These are phyloP conservation scores for Neonectria sp. DNA, from an alignment of 2,329 filamentous ascomycete genomes.

Conservation along the genomic window DNA sequence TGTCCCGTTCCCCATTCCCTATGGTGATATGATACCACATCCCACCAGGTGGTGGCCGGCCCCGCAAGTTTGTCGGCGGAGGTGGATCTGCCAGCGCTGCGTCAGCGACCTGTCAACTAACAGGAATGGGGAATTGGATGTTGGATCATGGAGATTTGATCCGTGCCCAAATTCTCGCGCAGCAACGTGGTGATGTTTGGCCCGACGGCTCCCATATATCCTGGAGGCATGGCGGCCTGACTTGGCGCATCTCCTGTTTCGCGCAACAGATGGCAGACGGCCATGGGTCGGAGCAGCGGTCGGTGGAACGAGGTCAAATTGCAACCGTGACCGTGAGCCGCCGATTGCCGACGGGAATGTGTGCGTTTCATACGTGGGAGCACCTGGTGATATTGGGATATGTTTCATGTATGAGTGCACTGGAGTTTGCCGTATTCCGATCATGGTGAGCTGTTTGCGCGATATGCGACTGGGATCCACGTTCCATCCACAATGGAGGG, in stretches of 20 bases:
- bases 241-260: conserved; percentile 9
- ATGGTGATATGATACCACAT: conserved; percentile 6
- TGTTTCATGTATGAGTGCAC: background rate
- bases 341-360: conserved; percentile 26
- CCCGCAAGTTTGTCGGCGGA: conserved; percentile 20
- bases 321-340: conserved; percentile 29
- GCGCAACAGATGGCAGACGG: conserved; percentile 5
- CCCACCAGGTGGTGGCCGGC: conserved; percentile 14
- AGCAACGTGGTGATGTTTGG: background rate
- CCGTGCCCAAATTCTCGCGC: background rate
- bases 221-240: background rate
- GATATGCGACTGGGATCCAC: background rate
- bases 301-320: conserved; percentile 1
- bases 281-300: conserved; percentile 23
- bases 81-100: conserved; percentile 20
- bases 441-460: background rate
- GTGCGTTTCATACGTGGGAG: conserved; percentile 15
- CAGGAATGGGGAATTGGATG: background rate
- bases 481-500: background rate
- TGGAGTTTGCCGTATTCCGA: background rate
- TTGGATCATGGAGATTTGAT: background rate
- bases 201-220: conserved; percentile 1
- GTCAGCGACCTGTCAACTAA: conserved; percentile 13
- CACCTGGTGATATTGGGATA: background rate
- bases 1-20: background rate